These are phyloP conservation scores for Botryotinia calthae DNA, from an alignment of 2,329 filamentous ascomycete species.

Conservation along the genomic window DNA sequence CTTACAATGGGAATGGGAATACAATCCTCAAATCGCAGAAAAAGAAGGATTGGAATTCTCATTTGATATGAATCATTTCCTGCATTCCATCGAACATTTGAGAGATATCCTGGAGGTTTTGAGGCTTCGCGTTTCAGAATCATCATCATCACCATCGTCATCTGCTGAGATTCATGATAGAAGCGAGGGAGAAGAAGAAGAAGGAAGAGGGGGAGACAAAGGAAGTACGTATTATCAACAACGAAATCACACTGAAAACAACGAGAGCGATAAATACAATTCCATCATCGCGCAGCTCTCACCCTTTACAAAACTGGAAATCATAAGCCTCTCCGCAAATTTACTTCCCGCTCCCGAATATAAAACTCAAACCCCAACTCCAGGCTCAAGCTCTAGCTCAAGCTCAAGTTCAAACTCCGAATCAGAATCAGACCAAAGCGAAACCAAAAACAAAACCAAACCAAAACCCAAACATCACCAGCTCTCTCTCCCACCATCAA, in stretches of 20 bases:
- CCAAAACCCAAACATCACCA: neutral
- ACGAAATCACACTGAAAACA: neutral
- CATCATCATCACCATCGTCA: neutral
- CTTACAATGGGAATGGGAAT: slow-evolving; percentile 5
- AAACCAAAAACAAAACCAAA: too few species aligned
- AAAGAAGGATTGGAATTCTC: neutral
- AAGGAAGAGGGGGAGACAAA: neutral
- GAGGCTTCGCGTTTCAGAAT: neutral
- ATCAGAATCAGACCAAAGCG: too few species aligned
- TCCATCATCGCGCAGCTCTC: neutral
- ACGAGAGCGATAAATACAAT: neutral
- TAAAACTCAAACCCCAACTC: neutral
- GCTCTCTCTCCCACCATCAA: neutral
- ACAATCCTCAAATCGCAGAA: neutral
- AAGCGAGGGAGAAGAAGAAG: neutral
- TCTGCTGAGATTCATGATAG: neutral
- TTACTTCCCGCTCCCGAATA: neutral
- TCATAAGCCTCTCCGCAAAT: neutral
- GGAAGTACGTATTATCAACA: neutral
- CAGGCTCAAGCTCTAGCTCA: too few species aligned
- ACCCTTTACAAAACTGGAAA: neutral
- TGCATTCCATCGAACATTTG: neutral
- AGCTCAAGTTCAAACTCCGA: too few species aligned
- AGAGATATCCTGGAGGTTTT: neutral
- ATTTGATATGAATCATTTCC: neutral